Percentiles rank a stretch among this genome's conserved stretches.
phyloP scores from a whole-genome alignment of 306 rosid species.

The Parietaria judaica region DNA sequence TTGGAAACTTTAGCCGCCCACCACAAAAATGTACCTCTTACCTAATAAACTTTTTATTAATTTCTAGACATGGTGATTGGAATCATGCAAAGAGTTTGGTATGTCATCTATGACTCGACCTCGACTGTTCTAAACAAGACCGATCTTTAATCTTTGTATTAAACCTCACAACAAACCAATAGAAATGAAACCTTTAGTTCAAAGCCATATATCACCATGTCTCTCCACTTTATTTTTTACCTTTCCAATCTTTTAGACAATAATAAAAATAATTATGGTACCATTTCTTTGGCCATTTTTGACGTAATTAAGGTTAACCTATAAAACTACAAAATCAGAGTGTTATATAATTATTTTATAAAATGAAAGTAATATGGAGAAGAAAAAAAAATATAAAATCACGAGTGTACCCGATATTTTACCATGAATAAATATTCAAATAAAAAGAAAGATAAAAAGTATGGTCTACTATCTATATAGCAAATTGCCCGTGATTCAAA shows the following conservation, averaged over 20 bases:
- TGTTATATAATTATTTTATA: too few relatives aligned
- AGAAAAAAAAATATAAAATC: background rate
- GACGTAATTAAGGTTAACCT: too few relatives aligned
- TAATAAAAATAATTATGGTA: too few relatives aligned
- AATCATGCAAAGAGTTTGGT: background rate
- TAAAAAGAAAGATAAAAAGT: background rate
- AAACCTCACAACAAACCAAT: background rate
- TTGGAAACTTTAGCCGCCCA: background rate
- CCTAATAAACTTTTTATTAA: background rate
- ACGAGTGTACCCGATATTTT: too few relatives aligned
- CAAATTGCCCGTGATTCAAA: constrained; percentile 11
- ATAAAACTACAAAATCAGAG: too few relatives aligned
- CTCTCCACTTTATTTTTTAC: background rate
- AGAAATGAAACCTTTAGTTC: background rate
- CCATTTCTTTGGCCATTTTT: too few relatives aligned
- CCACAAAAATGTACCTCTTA: background rate
- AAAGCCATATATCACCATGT: background rate
- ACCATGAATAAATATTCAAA: too few relatives aligned
- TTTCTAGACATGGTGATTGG: background rate
- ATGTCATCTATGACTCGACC: background rate
- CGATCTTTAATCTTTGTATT: background rate
- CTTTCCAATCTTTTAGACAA: too few relatives aligned
- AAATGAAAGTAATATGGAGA: too few relatives aligned
- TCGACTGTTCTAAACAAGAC: too few relatives aligned
- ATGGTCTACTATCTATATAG: background rate